Base-by-base conservation (phyloP, 2,329 filamentous ascomycete species). In the Beauveria bassiana region DNA sequence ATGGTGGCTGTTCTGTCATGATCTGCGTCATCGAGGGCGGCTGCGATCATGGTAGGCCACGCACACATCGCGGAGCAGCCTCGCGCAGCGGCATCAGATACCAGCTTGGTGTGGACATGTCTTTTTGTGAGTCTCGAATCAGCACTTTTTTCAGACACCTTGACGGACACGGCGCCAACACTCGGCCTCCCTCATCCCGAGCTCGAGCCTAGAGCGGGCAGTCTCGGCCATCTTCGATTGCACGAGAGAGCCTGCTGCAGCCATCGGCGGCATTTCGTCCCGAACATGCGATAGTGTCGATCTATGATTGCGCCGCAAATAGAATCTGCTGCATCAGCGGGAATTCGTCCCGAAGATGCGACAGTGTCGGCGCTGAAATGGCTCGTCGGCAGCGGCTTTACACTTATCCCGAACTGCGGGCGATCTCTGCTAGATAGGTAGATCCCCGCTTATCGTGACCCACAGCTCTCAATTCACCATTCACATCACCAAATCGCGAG, bases 291-390 rank as follows among this genome's bases (percentile, higher is more conserved):
- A 10, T 16, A 5, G 59, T 2, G 42, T 28, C 14, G 16, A 34
- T 34, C 12, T 14, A 12, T 14, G 31, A 34, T 34, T 34, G 31
- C 31, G 22, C 10, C 31, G 5, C 4, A 34, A 14, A 14, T 34
- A 34, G 34, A 38, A 12, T 14, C 34, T 14, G 34, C 34, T 38
- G 12, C 16, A n/a, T 52, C 34, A 46, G 52, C 60, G 60, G 60
- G 46, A 52, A 52, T 52, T 61, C 53, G 60, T 40, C 59, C 59
- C 46, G 46, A 52, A 61, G n/a, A 55, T 20, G 43, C 59, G 59
- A 18, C 20, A 9, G 59, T 3, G 42, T 28, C 16, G 16, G 28
- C 20, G 42, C 18, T 61, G 10, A 16, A 38, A 56, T 61, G 59
- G 59, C 50, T 24, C 2, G 40, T 52, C 38, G 47, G 49, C 12